These are phyloP conservation scores for Melaleuca alternifolia DNA, from an alignment of 345 rosid species.

Conservation along the genomic window DNA sequence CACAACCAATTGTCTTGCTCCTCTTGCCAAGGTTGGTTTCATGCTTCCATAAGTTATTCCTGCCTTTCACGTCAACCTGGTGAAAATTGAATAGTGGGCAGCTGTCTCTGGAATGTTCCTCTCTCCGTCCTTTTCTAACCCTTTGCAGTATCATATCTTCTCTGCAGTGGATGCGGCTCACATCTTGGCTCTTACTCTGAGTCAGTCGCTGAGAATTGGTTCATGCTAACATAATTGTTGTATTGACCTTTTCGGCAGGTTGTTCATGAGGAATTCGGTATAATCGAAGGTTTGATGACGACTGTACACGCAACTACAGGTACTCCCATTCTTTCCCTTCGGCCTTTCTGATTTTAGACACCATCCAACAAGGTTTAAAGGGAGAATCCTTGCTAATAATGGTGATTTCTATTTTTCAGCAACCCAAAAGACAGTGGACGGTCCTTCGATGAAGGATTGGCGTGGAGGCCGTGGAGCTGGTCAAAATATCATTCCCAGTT, in stretches of 20 bases:
- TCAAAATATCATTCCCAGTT: constrained; percentile 98
- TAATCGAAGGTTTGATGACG: constrained; percentile 95
- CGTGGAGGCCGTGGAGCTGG: constrained; percentile 98
- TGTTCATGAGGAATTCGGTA: constrained; percentile 95
- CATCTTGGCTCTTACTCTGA: background rate
- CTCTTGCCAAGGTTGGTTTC: constrained; percentile 87
- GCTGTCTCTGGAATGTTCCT: background rate
- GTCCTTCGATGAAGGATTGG: constrained; percentile 99
- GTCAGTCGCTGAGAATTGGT: background rate
- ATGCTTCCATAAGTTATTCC: background rate
- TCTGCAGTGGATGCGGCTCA: background rate
- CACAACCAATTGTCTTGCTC: constrained; percentile 99
- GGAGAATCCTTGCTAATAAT: background rate
- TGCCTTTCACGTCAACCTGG: background rate
- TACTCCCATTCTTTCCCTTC: constrained; percentile 9
- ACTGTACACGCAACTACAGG: constrained; percentile 99
- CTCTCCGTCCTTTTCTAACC: background rate
- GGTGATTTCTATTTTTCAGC: constrained; percentile 37
- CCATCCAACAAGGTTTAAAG: no score
- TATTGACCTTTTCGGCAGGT: constrained; percentile 34
- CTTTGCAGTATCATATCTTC: background rate
- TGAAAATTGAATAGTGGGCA: background rate
- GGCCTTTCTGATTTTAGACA: background rate
- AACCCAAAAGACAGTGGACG: constrained; percentile 97
- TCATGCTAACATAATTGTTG: background rate